Evolutionary conservation across 495 filamentous ascomycete genomes (phyloP).

Genomic region (Lepidopterella palustris): DNA sequence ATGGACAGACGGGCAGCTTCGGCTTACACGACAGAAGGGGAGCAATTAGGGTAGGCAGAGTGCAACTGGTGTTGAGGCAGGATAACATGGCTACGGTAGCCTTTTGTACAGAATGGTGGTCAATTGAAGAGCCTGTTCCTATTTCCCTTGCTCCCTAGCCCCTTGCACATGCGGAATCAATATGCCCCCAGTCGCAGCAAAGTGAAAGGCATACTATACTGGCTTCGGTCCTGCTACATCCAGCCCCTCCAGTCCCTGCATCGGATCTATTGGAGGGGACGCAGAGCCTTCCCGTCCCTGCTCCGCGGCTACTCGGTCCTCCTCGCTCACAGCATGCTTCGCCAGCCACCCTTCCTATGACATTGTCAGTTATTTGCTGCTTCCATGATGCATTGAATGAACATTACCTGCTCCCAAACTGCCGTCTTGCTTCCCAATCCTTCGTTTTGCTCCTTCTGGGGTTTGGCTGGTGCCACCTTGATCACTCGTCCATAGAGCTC

Average conservation of each 20-base stretch:
- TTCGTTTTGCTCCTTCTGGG: conserved; percentile 80
- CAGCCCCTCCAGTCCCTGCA: conserved; percentile 89
- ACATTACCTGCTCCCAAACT: conserved; percentile 87
- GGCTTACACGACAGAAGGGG: conserved; percentile 46
- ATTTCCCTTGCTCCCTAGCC: neutral
- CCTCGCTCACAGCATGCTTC: conserved; percentile 82
- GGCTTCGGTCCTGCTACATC: conserved; percentile 90
- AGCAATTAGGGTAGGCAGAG: conserved; percentile 6
- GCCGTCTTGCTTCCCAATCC: conserved; percentile 91
- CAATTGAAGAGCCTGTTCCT: conserved; percentile 1
- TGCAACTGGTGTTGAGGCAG: neutral
- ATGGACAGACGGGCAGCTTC: conserved; percentile 81
- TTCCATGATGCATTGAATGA: neutral
- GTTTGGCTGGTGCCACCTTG: conserved; percentile 85
- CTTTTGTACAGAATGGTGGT: conserved; percentile 23
- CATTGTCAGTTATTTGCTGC: conserved; percentile 30
- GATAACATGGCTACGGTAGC: neutral
- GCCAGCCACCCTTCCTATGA: conserved; percentile 85
- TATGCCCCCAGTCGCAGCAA: neutral
- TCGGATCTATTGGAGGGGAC: conserved; percentile 68
- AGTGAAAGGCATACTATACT: conserved; percentile 6
- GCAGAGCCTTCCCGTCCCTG: conserved; percentile 46
- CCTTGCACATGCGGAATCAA: conserved; percentile 1
- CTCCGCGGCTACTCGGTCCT: conserved; percentile 64
- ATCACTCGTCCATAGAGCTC: conserved; percentile 91